Conservation (phyloP, 768 basidiomycete species). For the Lentinula guzmanii region DNA sequence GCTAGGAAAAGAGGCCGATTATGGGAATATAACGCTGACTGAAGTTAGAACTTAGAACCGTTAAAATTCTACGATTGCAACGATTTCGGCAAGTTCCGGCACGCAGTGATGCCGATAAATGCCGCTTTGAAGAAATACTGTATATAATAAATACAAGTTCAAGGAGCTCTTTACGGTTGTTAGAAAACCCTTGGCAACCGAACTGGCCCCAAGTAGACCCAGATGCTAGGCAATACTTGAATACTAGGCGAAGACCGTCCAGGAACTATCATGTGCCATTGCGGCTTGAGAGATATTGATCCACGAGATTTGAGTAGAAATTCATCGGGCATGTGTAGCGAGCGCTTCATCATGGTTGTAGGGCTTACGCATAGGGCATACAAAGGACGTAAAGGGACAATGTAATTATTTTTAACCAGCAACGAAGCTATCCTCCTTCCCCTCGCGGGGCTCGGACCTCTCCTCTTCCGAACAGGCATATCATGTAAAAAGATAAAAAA, state of each 20-base stretch:
- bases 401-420: slow-evolving; percentile 6
- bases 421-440: neutral
- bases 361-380: slow-evolving; percentile 10
- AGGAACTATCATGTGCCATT: neutral
- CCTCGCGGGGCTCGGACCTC: slow-evolving; percentile 6
- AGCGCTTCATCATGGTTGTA: neutral
- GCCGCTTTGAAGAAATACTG: no score
- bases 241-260: neutral
- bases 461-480: slow-evolving; percentile 7
- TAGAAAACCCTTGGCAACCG: no score
- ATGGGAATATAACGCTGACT: no score
- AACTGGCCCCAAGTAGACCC: neutral
- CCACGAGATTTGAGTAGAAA: neutral
- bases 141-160: no score
- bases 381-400: neutral
- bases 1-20: no score
- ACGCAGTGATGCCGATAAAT: no score
- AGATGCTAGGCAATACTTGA: neutral
- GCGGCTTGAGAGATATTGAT: neutral
- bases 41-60: no score
- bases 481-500: neutral
- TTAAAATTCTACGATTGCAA: no score
- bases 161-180: no score
- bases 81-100: neutral
- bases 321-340: neutral